Evolutionary conservation across 108 stramenopile species (phyloP).

Genomic region (Skeletonema grethae): DNA sequence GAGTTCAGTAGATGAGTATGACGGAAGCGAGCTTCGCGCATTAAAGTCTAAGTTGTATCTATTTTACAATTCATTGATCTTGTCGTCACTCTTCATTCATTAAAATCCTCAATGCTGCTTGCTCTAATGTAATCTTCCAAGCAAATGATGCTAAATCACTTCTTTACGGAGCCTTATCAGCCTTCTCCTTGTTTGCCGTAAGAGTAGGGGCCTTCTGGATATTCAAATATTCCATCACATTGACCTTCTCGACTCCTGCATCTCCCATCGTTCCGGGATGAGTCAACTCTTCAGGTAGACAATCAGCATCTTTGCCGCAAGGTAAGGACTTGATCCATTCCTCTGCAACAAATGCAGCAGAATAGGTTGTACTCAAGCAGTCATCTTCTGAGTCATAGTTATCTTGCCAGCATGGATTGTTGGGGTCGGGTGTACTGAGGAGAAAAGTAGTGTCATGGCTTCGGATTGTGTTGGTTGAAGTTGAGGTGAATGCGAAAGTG

Average conservation of each 20-base stretch:
- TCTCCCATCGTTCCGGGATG: conserved; percentile 47
- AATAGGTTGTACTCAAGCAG: conserved; percentile 46
- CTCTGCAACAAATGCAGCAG: conserved; percentile 47
- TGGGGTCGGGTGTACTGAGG: conserved; percentile 26
- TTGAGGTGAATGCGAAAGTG: conserved; percentile 13
- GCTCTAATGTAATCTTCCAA: not conserved
- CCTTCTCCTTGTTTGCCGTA: conserved; percentile 12
- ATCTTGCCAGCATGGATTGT: conserved; percentile 55
- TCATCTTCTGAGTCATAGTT: conserved; percentile 47
- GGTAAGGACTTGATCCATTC: conserved; percentile 55
- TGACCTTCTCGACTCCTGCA: conserved; percentile 45
- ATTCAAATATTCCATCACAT: conserved; percentile 54
- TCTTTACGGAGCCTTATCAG: not conserved
- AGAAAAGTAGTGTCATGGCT: conserved; percentile 7
- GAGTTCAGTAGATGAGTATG: not conserved
- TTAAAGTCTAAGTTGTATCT: not conserved
- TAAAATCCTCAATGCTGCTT: not conserved
- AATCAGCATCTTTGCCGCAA: conserved; percentile 50
- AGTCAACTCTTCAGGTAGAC: conserved; percentile 45
- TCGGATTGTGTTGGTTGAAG: conserved; percentile 1
- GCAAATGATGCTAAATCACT: not conserved
- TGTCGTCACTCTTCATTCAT: not conserved
- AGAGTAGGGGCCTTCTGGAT: conserved; percentile 42
- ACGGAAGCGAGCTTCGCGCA: not conserved
- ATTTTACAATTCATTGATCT: not conserved